These are phyloP conservation scores for Fomitopsis betulina DNA, from an alignment of 1,284 basidiomycete species.

Conservation along the genomic window DNA sequence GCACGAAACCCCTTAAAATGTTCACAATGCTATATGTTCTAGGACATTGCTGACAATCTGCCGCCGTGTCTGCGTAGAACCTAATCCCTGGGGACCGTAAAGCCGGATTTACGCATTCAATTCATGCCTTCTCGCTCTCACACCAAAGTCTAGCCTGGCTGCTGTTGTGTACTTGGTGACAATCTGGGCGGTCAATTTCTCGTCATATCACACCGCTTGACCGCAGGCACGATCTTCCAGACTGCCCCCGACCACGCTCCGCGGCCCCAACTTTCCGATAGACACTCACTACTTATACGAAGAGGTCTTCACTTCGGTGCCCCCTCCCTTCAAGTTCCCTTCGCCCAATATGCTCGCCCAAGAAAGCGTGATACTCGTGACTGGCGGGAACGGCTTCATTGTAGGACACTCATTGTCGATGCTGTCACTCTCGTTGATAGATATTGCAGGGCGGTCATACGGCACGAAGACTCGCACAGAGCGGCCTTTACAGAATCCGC, in stretches of 20 bases:
- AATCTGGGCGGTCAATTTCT: not conserved
- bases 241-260: not conserved
- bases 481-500: slow-evolving; percentile 32
- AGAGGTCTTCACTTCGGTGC: not conserved
- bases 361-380: slow-evolving; percentile 36
- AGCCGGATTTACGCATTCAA: not conserved
- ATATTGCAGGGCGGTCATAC: slow-evolving; percentile 47
- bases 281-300: not conserved
- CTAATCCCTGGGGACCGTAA: not conserved
- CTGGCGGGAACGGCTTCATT: slow-evolving; percentile 55
- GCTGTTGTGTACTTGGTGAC: not conserved
- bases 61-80: not conserved
- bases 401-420: slow-evolving; percentile 29
- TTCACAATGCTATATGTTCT: not conserved
- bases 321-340: not conserved
- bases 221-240: not conserved
- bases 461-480: slow-evolving; percentile 32
- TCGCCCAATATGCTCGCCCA: slow-evolving; percentile 1
- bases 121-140: not conserved
- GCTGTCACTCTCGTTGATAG: not conserved
- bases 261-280: not conserved
- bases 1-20: not conserved
- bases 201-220: not conserved
- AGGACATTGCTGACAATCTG: not conserved
- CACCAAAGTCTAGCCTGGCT: not conserved